Evolutionary conservation across 192 early-diverging fungal species (phyloP), one percentile per base, ranked within the genome.

Genomic region (Phycomyces blakesleeanus): DNA sequence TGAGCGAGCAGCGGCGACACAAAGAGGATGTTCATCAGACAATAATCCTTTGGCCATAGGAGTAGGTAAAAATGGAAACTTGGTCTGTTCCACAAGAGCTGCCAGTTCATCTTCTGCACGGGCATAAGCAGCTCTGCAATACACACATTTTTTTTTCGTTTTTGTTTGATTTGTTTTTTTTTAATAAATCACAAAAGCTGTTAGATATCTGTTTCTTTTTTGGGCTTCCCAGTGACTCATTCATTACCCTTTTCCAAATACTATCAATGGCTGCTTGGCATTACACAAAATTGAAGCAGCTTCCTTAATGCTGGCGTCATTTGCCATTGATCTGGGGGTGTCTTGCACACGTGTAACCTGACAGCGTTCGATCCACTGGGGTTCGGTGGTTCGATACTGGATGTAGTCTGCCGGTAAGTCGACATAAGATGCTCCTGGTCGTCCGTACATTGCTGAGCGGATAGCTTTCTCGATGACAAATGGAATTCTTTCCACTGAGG

Each of bases 11-110:
- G 87, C 81, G 5, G 86, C 74, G 6, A 79, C 84, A 49, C 85
- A 85, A 42, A 80, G 69, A 22, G 75, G 75, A 55, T 91, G 88
- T 5, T 27, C 44, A 57, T 91, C 89, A 3, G 87, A 68, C 5
- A 91, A 58, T 3, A 91, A 76, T 14, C 89, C 89, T 70, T 89
- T 91, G 55, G 81, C 89, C 82, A 83, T 83, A 11, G 89, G 85
- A 14, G 89, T 89, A 26, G 89, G 88, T 55, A 91, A 67, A 59
- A 89, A 91, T 40, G 88, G 86, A 47, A 85, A 83, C 25, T 75
- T 63, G 24, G 80, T 78, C 52, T 72, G 64, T 41, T 87, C 77
- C 10, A 88, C 74, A 38, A 89, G 66, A 27, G 73, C 68, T 12
- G 62, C 67, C 25, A 89, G 56, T 65, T 83, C 84, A 22, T 60